These are phyloP conservation scores for Wallemia ichthyophaga DNA, from an alignment of 1,284 basidiomycete genomes.

Conservation along the genomic window DNA sequence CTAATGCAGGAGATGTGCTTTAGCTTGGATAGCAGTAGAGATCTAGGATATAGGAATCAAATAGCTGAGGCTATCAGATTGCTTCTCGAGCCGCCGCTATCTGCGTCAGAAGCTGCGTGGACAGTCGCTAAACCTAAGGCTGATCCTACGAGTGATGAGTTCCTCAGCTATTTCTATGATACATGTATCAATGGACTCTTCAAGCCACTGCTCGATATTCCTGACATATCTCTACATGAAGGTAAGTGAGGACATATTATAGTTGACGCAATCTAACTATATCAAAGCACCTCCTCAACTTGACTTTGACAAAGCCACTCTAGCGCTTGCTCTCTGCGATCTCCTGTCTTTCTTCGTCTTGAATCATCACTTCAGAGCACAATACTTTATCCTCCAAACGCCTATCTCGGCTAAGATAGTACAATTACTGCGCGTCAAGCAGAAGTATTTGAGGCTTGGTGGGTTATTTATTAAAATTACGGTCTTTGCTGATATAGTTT, in stretches of 20 bases:
- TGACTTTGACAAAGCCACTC: slow-evolving; percentile 27
- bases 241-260: slow-evolving; percentile 19
- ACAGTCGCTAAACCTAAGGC: slow-evolving; percentile 33
- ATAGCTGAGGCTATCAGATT: slow-evolving; percentile 65
- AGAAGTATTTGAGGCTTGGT: slow-evolving; percentile 79
- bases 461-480: slow-evolving; percentile 12
- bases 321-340: slow-evolving; percentile 59
- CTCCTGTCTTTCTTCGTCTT: slow-evolving; percentile 59
- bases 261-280: neutral
- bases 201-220: slow-evolving; percentile 42
- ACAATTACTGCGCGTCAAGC: slow-evolving; percentile 44
- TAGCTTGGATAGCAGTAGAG: slow-evolving; percentile 42
- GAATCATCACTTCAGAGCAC: slow-evolving; percentile 66
- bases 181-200: slow-evolving; percentile 41
- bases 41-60: slow-evolving; percentile 67
- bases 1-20: slow-evolving; percentile 43
- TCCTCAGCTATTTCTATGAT: slow-evolving; percentile 71
- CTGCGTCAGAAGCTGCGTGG: slow-evolving; percentile 15
- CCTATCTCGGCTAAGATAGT: slow-evolving; percentile 40
- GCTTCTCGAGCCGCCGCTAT: slow-evolving; percentile 32
- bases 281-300: slow-evolving; percentile 3
- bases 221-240: slow-evolving; percentile 34
- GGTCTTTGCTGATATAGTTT: slow-evolving; percentile 1
- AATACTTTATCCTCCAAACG: slow-evolving; percentile 61
- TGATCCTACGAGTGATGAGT: slow-evolving; percentile 55